Evolutionary conservation across 352 stramenopile genomes (phyloP), one percentile per base, ranked within the genome.

Genomic region (Globisporangium uncinulatum): DNA sequence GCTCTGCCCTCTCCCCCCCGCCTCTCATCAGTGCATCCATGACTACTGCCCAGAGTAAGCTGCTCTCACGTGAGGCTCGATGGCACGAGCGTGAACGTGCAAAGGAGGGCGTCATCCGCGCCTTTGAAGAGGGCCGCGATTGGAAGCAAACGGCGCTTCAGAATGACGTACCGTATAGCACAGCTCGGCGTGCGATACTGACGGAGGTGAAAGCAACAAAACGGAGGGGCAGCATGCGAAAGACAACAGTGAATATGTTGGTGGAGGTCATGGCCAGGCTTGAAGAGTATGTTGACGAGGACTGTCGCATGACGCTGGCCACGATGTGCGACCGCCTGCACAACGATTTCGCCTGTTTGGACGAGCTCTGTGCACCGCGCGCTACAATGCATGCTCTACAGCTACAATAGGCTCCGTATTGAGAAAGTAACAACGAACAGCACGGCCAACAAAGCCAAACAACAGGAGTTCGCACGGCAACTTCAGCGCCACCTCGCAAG

Each of bases 351-450:
- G 32, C 46, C 17, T 0, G 58, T 65, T 1, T 46, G 49, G 6
- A 69, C 42, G 13, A 46, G 51, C 0, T 53, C 59, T 2, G 32
- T 66, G 1, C 62, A 74, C 21, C 21, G 59, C 4, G 51, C 53
- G 0, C 39, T 67, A 1, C 55, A 68, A 21, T 43, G 56, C 13
- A 69, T 74, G 63, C 15, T 71, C 1, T 69, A 69, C 55, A 53
- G 13, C 7, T 15, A 44, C 2, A 71, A 74, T 24, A 8, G 44
- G 3, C 3, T 74, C 0, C 54, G 32, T 1, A 62, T 74, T 15
- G 66, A 74, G 42, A 68, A 66, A 19, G 21, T 20, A 0, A 63
- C 62, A 0, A 69, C 66, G 53, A 74, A 66, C 50, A 64, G 19
- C 7, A 13, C n/a, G 1, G 6, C 17, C 15, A 71, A 61, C 63